Conservation (phyloP, 208 protist species). For the Naegleria fowleri region DNA sequence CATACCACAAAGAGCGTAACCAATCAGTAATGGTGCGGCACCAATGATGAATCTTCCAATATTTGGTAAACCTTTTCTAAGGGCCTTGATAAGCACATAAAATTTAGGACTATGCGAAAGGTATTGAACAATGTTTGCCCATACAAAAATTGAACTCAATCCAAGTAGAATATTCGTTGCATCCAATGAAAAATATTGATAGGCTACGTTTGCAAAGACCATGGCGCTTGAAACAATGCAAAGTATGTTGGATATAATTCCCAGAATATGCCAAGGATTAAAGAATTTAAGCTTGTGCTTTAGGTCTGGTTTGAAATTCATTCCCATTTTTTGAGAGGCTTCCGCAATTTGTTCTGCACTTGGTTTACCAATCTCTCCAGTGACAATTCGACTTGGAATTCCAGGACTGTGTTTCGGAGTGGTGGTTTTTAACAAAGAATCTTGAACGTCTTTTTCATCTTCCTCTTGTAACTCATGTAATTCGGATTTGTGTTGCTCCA, state of each 20-base stretch:
- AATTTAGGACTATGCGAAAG: conserved; percentile 16
- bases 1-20: conserved; percentile 21
- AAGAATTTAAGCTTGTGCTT: neutral
- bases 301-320: neutral
- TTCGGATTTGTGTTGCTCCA: neutral
- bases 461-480: neutral
- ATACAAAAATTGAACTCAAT: neutral
- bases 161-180: neutral
- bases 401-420: neutral
- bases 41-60: conserved; percentile 3
- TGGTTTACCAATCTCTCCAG: neutral
- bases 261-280: neutral
- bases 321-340: neutral
- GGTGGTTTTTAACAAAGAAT: too few relatives aligned
- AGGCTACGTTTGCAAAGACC: neutral
- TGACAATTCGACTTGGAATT: neutral
- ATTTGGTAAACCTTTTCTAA: neutral
- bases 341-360: neutral
- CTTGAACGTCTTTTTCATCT: neutral
- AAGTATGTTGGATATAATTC: neutral
- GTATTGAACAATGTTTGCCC: conserved; percentile 23
- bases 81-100: neutral
- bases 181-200: neutral
- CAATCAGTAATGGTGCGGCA: conserved; percentile 11
- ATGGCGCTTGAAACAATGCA: neutral